phyloP scores from a whole-genome alignment of 306 rosid genomes.

The Biancaea sappan region DNA sequence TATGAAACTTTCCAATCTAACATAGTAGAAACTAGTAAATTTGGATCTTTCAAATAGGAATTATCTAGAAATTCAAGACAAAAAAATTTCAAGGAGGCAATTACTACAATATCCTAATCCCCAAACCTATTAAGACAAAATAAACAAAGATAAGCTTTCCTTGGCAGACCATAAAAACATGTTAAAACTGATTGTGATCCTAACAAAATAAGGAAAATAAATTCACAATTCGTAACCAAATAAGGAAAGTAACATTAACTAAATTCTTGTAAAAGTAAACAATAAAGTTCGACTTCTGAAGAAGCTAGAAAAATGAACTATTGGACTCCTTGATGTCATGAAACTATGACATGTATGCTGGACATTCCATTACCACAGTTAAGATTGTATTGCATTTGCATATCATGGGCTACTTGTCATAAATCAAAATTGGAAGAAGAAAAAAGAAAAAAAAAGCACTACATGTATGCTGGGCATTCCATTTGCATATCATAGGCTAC shows the following conservation, averaged over 20 bases:
- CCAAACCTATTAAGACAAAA: neutral
- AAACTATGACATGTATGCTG: neutral
- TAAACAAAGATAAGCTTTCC: neutral
- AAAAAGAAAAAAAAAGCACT: neutral
- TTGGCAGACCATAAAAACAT: neutral
- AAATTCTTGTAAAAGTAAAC: neutral
- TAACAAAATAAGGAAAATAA: neutral
- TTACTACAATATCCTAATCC: neutral
- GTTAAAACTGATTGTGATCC: neutral
- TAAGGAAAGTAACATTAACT: neutral
- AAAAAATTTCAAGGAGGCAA: neutral
- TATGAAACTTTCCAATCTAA: neutral
- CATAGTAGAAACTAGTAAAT: neutral
- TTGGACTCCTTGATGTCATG: neutral
- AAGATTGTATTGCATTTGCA: neutral
- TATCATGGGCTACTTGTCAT: neutral
- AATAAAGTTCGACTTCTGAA: neutral
- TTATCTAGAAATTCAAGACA: neutral
- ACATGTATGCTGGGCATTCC: neutral
- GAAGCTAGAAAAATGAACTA: neutral
- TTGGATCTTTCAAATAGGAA: neutral
- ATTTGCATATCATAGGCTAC: neutral
- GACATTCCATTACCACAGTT: neutral
- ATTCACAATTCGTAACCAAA: neutral
- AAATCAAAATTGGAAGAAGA: neutral